phyloP scores from a whole-genome alignment of 306 rosid genomes.

The Castanea sativa region DNA sequence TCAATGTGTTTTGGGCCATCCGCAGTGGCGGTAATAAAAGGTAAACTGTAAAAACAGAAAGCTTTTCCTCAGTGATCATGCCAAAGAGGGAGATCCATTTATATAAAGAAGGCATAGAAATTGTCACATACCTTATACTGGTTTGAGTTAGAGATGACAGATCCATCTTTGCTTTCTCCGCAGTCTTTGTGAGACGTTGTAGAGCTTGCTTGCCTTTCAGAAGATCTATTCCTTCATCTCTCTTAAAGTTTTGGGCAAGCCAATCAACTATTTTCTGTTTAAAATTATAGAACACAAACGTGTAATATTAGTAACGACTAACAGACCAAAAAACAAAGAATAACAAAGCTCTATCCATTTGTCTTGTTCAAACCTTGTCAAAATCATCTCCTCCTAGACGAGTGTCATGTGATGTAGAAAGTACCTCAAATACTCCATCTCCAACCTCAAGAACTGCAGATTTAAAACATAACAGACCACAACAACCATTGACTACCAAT shows the following conservation, averaged over 20 bases:
- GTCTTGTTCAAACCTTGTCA: constrained; percentile 60
- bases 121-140: constrained; percentile 55
- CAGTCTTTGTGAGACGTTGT: constrained; percentile 92
- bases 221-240: constrained; percentile 85
- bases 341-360: neutral
- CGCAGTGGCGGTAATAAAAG: constrained; percentile 90
- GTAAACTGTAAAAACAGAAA: constrained; percentile 51
- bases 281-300: neutral
- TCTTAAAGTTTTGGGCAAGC: constrained; percentile 71
- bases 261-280: constrained; percentile 91
- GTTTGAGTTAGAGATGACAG: constrained; percentile 85
- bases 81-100: neutral
- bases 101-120: neutral
- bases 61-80: neutral
- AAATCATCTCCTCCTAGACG: constrained; percentile 99
- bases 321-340: neutral
- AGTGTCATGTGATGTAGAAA: constrained; percentile 93
- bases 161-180: constrained; percentile 98
- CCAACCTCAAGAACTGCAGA: constrained; percentile 86
- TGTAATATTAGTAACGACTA: neutral
- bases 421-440: constrained; percentile 96
- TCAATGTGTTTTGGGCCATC: constrained; percentile 98
- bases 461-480: neutral
- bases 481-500: neutral
- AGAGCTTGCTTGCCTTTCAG: constrained; percentile 96